Base-by-base conservation (phyloP, 192 early-diverging fungal species). In the Lunasporangiospora selenospora region DNA sequence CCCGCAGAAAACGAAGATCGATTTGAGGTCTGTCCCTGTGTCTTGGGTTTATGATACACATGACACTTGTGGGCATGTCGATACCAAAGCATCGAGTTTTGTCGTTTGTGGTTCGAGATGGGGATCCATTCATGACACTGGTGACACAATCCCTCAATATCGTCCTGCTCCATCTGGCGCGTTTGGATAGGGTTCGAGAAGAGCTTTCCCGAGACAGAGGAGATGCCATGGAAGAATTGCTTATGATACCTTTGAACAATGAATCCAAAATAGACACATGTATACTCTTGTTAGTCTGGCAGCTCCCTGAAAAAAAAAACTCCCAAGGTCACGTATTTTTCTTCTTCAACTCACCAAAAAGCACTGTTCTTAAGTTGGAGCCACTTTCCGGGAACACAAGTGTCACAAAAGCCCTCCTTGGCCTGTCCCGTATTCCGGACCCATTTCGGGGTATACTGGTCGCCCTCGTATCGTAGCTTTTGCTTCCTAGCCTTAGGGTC, bases 11-110 rank as follows among this genome's bases (percentile, higher is more conserved):
- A 73, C 16, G 69, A 73, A 0, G 69, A 73, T 11, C 69, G 54
- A 27, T 50, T 58, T 3, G 69, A 73, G 45, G 45, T 63, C 23
- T 73, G 69, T 29, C 69, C 69, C 41, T 73, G 69, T 11, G 59
- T 70, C 75, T 90, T 89, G 21, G 89, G 88, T 67, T 89, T 92
- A 67, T 89, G 81, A 43, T 92, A 90, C 41, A 92, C 80, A 54
- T 92, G 90, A 65, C 90, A 92, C 81, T 92, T 92, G 79, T 92
- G 89, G 8, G 93, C 93, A 78, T 94, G 93, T 13, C 92, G 77
- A 65, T 86, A 94, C 93, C 93, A 94, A 31, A 93, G 78, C 51
- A 92, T 86, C 53, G 84, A 86, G 58, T 88, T 93, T 44, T 88
- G 83, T 38, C 88, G 82, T 76, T 93, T 94, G 30, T 83, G 76